These are phyloP conservation scores for Evernia prunastri DNA, from an alignment of 495 filamentous ascomycete genomes.

Conservation along the genomic window DNA sequence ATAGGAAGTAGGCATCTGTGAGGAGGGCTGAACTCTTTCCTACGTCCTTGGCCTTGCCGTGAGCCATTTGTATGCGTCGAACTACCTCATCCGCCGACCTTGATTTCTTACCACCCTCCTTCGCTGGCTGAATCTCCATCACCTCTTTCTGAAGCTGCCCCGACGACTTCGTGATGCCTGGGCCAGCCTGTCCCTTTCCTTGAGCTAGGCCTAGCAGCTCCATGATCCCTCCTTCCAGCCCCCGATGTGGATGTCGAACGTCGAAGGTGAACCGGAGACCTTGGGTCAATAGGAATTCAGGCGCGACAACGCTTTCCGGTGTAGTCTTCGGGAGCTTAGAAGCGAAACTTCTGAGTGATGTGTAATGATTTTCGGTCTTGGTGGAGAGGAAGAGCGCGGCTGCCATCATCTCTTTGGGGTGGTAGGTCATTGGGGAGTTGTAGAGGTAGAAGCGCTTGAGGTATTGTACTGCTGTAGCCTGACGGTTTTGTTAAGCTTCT, in stretches of 20 bases:
- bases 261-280: constrained; percentile 91
- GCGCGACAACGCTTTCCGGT: constrained; percentile 72
- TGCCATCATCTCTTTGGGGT: constrained; percentile 76
- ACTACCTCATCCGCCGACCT: constrained; percentile 19
- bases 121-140: constrained; percentile 26
- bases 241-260: constrained; percentile 83
- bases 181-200: constrained; percentile 42
- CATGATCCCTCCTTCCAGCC: constrained; percentile 77
- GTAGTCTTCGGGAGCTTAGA: constrained; percentile 57
- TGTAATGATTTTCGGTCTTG: constrained; percentile 82
- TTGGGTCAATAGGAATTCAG: constrained; percentile 87
- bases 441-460: constrained; percentile 90
- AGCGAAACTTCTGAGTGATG: constrained; percentile 60
- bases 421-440: constrained; percentile 92
- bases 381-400: constrained; percentile 85
- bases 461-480: constrained; percentile 88
- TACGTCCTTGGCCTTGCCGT: constrained; percentile 60
- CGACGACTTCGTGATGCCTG: constrained; percentile 34
- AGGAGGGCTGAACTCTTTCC: constrained; percentile 74
- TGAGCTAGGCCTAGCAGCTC: constrained; percentile 63
- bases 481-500: constrained; percentile 1
- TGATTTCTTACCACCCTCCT: constrained; percentile 7
- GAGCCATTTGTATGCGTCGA: constrained; percentile 57
- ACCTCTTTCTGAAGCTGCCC: constrained; percentile 36
- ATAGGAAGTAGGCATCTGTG: constrained; percentile 93